Percentiles rank a stretch among this genome's conserved stretches.
phyloP scores from a whole-genome alignment of 2,329 filamentous ascomycete genomes.

The Ceratocystis eucalypticola region DNA sequence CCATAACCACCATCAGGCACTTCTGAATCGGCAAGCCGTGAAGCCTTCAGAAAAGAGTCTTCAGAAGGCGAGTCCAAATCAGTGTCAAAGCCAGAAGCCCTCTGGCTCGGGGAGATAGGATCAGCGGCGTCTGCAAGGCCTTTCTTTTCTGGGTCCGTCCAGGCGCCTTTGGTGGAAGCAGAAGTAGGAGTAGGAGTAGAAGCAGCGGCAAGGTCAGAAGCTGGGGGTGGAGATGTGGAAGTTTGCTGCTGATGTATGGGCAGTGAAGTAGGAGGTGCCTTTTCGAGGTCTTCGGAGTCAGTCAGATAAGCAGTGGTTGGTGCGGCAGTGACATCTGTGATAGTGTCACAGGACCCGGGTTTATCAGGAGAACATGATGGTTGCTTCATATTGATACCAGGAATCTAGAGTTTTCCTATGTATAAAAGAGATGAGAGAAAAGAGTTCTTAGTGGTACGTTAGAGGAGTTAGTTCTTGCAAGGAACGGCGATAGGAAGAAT shows the following conservation, averaged over 20 bases:
- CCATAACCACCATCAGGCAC: constrained; percentile 43
- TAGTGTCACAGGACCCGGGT: not conserved
- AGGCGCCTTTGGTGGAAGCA: not conserved
- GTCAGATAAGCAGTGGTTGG: not conserved
- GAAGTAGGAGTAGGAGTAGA: not conserved
- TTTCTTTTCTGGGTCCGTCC: constrained; percentile 8
- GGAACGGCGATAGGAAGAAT: not conserved
- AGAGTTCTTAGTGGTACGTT: not conserved
- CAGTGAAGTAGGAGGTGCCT: not conserved
- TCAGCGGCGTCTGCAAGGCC: not conserved
- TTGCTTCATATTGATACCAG: not conserved
- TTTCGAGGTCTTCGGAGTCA: not conserved
- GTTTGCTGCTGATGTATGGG: not conserved
- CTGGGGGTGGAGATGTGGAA: not conserved
- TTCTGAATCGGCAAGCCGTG: constrained; percentile 32
- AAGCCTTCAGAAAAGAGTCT: constrained; percentile 28
- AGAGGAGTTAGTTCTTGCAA: not conserved
- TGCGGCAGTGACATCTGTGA: not conserved
- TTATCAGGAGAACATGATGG: not conserved
- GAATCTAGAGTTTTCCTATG: not conserved
- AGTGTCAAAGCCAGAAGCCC: constrained; percentile 2
- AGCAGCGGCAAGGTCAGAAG: not conserved
- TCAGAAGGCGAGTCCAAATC: constrained; percentile 13
- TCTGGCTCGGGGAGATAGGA: not conserved
- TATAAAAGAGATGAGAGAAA: not conserved